A percentile compares a stretch with the other conserved stretches of the same genome.
Evolutionary conservation across 2,329 filamentous ascomycete genomes (phyloP).

Genomic region (Ophiostoma australiae): DNA sequence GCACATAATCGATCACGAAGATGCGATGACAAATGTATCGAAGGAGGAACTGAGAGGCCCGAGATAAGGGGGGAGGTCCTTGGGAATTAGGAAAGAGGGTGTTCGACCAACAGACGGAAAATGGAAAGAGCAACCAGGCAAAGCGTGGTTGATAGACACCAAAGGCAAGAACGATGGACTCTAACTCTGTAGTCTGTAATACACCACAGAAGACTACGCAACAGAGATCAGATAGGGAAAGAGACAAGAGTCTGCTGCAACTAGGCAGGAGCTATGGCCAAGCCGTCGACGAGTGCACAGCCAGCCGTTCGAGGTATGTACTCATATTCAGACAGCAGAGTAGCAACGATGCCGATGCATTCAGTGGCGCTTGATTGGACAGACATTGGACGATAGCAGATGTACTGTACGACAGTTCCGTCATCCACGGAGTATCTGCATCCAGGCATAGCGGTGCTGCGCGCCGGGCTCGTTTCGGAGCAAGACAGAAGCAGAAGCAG

Average conservation of each 20-base stretch:
- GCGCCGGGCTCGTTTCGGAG: neutral
- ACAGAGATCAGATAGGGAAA: neutral
- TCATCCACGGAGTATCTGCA: neutral
- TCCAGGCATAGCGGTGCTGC: neutral
- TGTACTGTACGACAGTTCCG: neutral
- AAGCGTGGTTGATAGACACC: neutral
- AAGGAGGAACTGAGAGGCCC: neutral
- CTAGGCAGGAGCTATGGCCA: neutral
- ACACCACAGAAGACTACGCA: neutral
- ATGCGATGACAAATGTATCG: neutral
- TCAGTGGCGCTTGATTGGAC: neutral
- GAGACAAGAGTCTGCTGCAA: neutral
- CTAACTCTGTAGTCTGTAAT: no score
- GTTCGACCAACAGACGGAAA: neutral
- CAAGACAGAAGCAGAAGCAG: neutral
- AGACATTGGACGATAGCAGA: neutral
- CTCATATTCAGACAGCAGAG: neutral
- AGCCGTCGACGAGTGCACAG: neutral
- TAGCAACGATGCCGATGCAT: neutral
- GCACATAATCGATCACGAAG: neutral
- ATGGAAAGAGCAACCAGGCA: neutral
- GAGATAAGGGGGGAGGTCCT: neutral
- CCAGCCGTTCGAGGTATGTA: neutral
- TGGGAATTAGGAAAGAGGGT: neutral
- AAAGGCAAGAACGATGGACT: neutral